A percentile compares a stretch with the other conserved stretches of the same genome.
Evolutionary conservation across 2,329 filamentous ascomycete species (phyloP).

Genomic region (Sporothrix pallida): DNA sequence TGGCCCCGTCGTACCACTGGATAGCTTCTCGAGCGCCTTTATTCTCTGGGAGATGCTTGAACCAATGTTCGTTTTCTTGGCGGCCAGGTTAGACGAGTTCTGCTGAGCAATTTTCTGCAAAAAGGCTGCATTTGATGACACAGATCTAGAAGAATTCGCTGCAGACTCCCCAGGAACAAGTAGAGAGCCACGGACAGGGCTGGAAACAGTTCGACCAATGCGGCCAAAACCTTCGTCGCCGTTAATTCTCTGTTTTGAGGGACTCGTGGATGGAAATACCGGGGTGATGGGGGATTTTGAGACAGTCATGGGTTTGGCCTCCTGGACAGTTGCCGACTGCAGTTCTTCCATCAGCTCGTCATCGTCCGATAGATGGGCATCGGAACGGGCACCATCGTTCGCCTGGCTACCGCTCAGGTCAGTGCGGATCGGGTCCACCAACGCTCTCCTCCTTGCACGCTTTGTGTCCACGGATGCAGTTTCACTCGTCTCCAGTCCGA

Average conservation of each 20-base stretch:
- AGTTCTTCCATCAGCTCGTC: conserved; percentile 86
- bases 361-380: conserved; percentile 67
- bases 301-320: conserved; percentile 80
- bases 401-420: not conserved
- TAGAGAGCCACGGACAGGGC: conserved; percentile 53
- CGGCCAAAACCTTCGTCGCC: conserved; percentile 37
- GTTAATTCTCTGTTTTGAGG: conserved; percentile 38
- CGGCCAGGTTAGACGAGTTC: conserved; percentile 55
- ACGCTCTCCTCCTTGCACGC: conserved; percentile 46
- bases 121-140: conserved; percentile 63
- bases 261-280: conserved; percentile 54
- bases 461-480: conserved; percentile 42
- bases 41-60: conserved; percentile 94
- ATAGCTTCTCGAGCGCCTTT: conserved; percentile 85
- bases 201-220: conserved; percentile 57
- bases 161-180: conserved; percentile 54
- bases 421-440: conserved; percentile 63
- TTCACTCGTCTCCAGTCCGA: conserved; percentile 36
- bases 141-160: conserved; percentile 56
- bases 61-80: conserved; percentile 81
- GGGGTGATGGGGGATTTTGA: conserved; percentile 82
- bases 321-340: conserved; percentile 78
- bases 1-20: conserved; percentile 50
- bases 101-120: conserved; percentile 62
- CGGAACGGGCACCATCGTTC: conserved; percentile 39